Evolutionary conservation across 306 rosid genomes (phyloP), one percentile per base, ranked within the genome.

Genomic region (Lablab purpureus): DNA sequence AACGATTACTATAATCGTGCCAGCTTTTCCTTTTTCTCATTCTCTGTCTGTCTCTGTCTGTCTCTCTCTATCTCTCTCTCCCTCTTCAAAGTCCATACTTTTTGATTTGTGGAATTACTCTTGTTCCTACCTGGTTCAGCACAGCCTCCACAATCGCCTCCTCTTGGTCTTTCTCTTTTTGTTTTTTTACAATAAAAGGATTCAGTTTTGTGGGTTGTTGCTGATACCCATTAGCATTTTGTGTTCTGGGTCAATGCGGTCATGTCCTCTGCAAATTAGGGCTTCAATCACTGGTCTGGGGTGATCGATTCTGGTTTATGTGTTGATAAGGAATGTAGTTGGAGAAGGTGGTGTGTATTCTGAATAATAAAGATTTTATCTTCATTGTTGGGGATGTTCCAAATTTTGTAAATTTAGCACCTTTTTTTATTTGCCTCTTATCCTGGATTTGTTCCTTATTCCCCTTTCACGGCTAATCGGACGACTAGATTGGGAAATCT

Each of bases 171-270:
- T 32, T 28, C 56, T 37, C 45, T 46, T 65, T 22, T 65, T 17
- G 1, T 13, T 12, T 27, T 22, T 71, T 71, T 17, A 68, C 27
- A 7, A 50, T 46, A 60, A 7, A 60, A 74, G 41, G 63, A 7
- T 74, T 84, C 23, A 13, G 4, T 54, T 70, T 60, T 70, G 67
- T 18, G 69, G 50, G 67, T 64, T 83, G 54, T 83, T 67, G 36
- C 18, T 45, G 56, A 17, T 72, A 66, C 80, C 80, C 83, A 43
- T 82, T 23, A 6, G 59, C 89, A 21, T 66, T 79, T 54, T 54
- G 5, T 80, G 70, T 59, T 73, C 65, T 80, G 73, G 85, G 68
- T 86, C 89, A 83, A 83, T 83, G 83, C 60, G 25, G 55, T 83
- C 63, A 19, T 52, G 13, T 76, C 83, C n/a, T 64, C 47, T 60